Evolutionary conservation across 148 eudicot genomes (phyloP), one percentile per base, ranked within the genome.

Genomic region (Arbutus unedo): DNA sequence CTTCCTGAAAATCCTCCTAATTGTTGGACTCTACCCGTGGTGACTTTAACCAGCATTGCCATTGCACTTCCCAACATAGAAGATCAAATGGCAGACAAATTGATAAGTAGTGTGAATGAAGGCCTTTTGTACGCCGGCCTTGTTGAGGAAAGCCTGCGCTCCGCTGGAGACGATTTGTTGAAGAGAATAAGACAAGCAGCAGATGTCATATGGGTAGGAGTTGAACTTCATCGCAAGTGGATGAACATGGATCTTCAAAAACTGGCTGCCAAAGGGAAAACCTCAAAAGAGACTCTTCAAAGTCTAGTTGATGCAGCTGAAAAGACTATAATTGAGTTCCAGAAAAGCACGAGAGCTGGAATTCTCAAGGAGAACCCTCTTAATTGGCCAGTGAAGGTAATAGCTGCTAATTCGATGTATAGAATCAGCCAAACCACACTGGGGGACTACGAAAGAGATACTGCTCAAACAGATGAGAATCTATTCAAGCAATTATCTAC

Each of bases 361-460:
- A 57, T 57, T 57, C 19, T 57, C 1, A 18, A 16, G 62, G 62
- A 57, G 62, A 57, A 57, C 62, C 83, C 75, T 10, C 74, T 44
- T 7, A 79, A 54, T 9, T 78, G 79, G 80, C 79, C 79, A 1
- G n/a, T 16, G 5, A 82, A 78, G 18, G 77, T 73, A 2, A 44
- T 85, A 21, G 82, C 82, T 14, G 85, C 85, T 8, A 82, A 82
- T 54, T 79, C 85, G 5, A 79, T 85, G 87, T 82, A 85, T 41
- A 60, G 82, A 64, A 82, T 82, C 6, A 64, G 76, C n/a, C 16
- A 54, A 74, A 82, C 85, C 16, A 74, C 79, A 6, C 21, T 85
- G 15, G 49, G 25, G 2, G 64, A 66, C 41, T 49, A 38, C 19
- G 21, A 78, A 31, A 8, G 11, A 23, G 25, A 16, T 31, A 16